Evolutionary conservation across 345 rosid species (phyloP).

Genomic region (Eucalyptus cloeziana): DNA sequence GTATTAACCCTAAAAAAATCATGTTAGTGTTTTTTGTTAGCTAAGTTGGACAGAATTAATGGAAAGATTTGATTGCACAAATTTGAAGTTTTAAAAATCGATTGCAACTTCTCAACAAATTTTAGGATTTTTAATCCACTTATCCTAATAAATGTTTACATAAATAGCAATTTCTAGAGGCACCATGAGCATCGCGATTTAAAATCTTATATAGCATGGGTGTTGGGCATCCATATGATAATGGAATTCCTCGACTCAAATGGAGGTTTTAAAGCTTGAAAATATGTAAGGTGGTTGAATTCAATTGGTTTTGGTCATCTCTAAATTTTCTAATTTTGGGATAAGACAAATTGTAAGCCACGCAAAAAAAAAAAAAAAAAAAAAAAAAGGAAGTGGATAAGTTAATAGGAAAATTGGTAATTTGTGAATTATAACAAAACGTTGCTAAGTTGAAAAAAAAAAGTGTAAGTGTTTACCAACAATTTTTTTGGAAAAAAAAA

Average conservation of each 20-base stretch:
- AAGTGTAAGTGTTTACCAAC: no score
- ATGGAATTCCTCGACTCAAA: background rate
- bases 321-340: background rate
- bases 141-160: no score
- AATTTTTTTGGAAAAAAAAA: no score
- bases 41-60: no score
- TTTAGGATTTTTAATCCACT: no score
- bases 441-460: background rate
- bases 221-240: background rate
- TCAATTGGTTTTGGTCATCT: background rate
- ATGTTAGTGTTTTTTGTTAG: no score
- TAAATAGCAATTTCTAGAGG: background rate
- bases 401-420: background rate
- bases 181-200: background rate
- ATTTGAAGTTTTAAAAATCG: no score
- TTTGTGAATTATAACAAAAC: background rate
- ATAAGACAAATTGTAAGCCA: background rate
- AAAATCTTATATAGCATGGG: background rate
- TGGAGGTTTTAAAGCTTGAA: background rate
- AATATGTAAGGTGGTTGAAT: background rate
- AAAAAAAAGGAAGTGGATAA: background rate
- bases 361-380: background rate
- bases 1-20: no score
- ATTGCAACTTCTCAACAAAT: no score
- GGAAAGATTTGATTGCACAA: no score